Conservation (phyloP, 2,329 filamentous ascomycete species). For the Tolypocladium endophyticum region DNA sequence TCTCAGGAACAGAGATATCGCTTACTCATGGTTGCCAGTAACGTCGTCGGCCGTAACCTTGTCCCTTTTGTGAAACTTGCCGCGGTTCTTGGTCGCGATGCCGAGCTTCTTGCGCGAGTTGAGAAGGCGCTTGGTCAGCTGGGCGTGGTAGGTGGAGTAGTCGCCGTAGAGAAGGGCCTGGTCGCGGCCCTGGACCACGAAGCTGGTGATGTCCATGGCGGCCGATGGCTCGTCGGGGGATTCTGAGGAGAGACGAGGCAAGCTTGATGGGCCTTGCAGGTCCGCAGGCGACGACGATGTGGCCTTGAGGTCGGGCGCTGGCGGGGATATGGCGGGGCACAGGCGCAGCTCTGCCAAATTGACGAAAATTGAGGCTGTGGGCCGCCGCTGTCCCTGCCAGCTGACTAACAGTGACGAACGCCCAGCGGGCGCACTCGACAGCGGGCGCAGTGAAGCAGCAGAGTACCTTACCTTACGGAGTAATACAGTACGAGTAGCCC, state of each 20-base stretch:
- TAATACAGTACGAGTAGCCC: too few species aligned
- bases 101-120: conserved; percentile 78
- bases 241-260: not conserved
- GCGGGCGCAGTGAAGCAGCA: too few species aligned
- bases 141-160: conserved; percentile 73
- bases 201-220: conserved; percentile 81
- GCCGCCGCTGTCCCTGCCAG: not conserved
- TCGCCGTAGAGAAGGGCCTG: conserved; percentile 80
- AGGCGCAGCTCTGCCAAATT: not conserved
- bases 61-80: conserved; percentile 68
- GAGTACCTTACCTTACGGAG: too few species aligned
- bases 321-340: conserved; percentile 1
- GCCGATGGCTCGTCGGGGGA: not conserved
- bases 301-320: not conserved
- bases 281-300: not conserved
- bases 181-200: conserved; percentile 69
- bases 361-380: conserved; percentile 2
- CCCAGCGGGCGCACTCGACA: too few species aligned
- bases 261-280: not conserved
- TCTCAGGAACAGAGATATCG: not conserved
- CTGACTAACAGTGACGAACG: not conserved
- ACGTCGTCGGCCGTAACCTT: conserved; percentile 67
- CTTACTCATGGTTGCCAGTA: conserved; percentile 64
- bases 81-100: conserved; percentile 71
- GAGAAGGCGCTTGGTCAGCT: conserved; percentile 71